Base-by-base conservation (phyloP, 768 basidiomycete species). In the Termitomyces sp. region DNA sequence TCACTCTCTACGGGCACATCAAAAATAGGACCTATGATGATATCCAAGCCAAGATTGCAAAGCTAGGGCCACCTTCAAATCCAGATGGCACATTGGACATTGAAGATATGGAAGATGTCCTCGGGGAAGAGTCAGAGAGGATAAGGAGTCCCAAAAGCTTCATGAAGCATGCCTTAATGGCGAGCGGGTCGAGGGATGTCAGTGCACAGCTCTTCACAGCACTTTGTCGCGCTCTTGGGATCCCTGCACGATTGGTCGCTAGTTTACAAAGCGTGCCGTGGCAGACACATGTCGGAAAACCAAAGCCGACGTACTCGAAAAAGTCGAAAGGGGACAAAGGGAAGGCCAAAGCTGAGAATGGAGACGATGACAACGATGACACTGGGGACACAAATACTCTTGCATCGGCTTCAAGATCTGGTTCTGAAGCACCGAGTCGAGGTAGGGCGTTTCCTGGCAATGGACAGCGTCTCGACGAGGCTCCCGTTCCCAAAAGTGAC, bases 201-300 rank as follows among this genome's bases (percentile, higher is more conserved):
- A 89, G 89, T 56, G 89, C 93, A 0, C 93, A 96, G 63, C 78
- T 98, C 3, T 98, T 98, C 68, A 95, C 94, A 5, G 85, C 91
- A 1, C 75, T 97, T 0, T 92, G 93, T 68, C 80, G 97, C 21
- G 91, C 85, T 6, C 77, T 98, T 6, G 88, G 86, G 11, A 84
- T 98, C 19, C 94, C 94, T 0, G 83, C 94, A 6, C 77, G 97
- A 47, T 75, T 98, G 51, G 89, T 98, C 10, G 87, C 87, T 61
- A 96, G 92, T 65, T 71, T 99, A 44, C 96, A 98, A 70, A 86
- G 91, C 53, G 85, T 98, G 10, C 92, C 94, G 10, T 98, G 94
- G 94, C 82, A 94, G 67, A 82, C 83, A 19, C 72, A 75, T 31
- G 75, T 82, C 15, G 84, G 83, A 4, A 86, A 83, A 64, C 73